Evolutionary conservation across 1,284 basidiomycete genomes (phyloP), one percentile per base, ranked within the genome.

Genomic region (Cystobasidium slooffiae): DNA sequence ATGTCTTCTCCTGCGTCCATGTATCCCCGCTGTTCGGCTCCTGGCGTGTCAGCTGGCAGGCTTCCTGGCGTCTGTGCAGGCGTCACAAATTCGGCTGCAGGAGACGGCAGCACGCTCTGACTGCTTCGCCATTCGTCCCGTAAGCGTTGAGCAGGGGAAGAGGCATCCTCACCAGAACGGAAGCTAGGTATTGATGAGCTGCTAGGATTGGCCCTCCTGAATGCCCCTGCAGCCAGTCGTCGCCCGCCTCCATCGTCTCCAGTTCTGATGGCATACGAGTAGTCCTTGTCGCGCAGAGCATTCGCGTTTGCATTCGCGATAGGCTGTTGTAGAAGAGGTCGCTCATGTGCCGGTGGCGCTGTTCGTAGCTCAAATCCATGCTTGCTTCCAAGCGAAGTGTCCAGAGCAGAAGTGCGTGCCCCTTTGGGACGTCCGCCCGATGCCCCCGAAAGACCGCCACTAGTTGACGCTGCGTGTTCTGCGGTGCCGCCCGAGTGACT

Each of bases 221-320:
- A 73, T 16, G 70, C 70, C 12, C 70, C 70, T 6, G 70, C 70
- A 49, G 62, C 49, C 8, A 73, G 53, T 31, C 63, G 62, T 9
- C 63, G 31, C 12, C 70, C 70, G 7, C 70, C 70, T 31, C 58
- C 63, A 53, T 53, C 70, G 46, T 55, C 59, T 12, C 62, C 70
- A n/a, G 47, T 72, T 41, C 62, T 65, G 49, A 73, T 73, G 22
- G 62, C 70, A 55, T 73, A 73, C 10, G 63, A 62, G 37, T 65
- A 73, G 39, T 73, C 70, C 18, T 66, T 65, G 9, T 65, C 49
- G 31, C 56, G 39, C 10, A 65, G 51, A 31, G 63, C 63, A 2
- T 43, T 31, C n/a, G 52, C 7, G 39, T 65, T 65, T 12, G 37
- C 8, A 22, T 65, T 73, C 0, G 70, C 12, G 5, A 43, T 39